A percentile compares a stretch with the other conserved stretches of the same genome.
These are phyloP conservation scores for Solanum chiquidenum DNA, from an alignment of 257 asterid species.

Conservation along the genomic window DNA sequence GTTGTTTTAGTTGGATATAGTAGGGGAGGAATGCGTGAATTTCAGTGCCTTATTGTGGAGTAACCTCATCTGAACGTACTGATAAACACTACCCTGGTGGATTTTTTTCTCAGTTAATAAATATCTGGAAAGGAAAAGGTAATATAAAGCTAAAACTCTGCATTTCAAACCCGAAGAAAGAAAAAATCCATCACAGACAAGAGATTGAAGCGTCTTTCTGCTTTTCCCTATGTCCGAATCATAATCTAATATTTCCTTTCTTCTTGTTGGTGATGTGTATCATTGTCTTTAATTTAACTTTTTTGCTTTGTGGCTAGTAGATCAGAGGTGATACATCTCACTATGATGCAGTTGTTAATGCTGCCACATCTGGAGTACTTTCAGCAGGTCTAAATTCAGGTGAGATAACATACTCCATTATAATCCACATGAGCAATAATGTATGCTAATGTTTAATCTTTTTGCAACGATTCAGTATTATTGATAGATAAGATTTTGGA, in stretches of 20 bases:
- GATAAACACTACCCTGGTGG: not conserved
- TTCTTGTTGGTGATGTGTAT: not conserved
- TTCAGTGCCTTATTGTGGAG: not conserved
- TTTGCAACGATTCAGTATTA: not conserved
- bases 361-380: conserved; percentile 91
- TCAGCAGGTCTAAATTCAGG: conserved; percentile 86
- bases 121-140: not conserved
- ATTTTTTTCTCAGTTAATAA: not conserved
- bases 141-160: not conserved
- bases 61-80: not conserved
- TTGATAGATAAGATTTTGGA: not conserved
- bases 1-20: not conserved
- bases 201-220: not conserved
- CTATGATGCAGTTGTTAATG: conserved; percentile 95
- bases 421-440: not conserved
- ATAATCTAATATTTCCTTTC: not conserved
- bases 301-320: conserved; percentile 30
- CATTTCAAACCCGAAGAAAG: not conserved
- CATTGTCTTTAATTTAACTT: not conserved
- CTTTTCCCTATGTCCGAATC: not conserved
- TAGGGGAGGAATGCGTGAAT: fast-evolving
- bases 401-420: not conserved
- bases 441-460: not conserved
- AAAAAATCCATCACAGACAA: not conserved
- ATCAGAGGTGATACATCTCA: conserved; percentile 90